These are phyloP conservation scores for Cladophialophora chaetospira DNA, from an alignment of 2,329 filamentous ascomycete genomes.

Conservation along the genomic window DNA sequence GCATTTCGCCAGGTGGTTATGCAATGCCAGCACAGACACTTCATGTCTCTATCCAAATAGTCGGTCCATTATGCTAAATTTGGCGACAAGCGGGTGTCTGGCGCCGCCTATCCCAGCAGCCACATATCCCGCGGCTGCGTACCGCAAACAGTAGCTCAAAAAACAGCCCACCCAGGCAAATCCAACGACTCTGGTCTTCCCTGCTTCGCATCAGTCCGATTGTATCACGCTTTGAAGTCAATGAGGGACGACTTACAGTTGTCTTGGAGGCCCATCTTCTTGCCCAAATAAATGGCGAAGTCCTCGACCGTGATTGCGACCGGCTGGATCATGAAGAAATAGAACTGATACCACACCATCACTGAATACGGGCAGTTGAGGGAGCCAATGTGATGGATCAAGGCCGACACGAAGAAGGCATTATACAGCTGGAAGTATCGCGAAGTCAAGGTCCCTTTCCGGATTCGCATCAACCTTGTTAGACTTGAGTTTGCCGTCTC, in stretches of 20 bases:
- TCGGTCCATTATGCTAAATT: constrained; percentile 23
- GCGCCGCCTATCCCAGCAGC: constrained; percentile 16
- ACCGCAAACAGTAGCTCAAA: constrained; percentile 27
- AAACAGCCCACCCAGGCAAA: constrained; percentile 22
- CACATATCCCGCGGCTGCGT: constrained; percentile 14
- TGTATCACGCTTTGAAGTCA: neutral
- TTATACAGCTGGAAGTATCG: constrained; percentile 28
- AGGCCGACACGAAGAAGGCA: constrained; percentile 24
- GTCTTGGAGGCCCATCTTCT: constrained; percentile 15
- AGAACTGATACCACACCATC: constrained; percentile 17
- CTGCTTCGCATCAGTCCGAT: neutral
- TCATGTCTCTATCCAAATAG: constrained; percentile 16
- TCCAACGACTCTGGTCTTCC: constrained; percentile 22
- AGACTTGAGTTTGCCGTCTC: constrained; percentile 18
- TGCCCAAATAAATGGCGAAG: constrained; percentile 20
- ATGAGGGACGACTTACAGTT: constrained; percentile 15
- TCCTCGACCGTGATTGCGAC: constrained; percentile 25
- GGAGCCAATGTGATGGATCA: constrained; percentile 24
- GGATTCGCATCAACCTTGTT: constrained; percentile 3
- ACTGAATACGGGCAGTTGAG: constrained; percentile 21
- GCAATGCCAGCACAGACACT: constrained; percentile 11
- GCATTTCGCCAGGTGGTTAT: constrained; percentile 19
- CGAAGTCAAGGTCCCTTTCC: constrained; percentile 14
- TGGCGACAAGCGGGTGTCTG: constrained; percentile 23
- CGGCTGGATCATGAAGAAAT: constrained; percentile 28